Percentiles rank a stretch among this genome's conserved stretches.
Conservation (phyloP, 2,329 filamentous ascomycete genomes). For the Fonsecaea nubica region DNA sequence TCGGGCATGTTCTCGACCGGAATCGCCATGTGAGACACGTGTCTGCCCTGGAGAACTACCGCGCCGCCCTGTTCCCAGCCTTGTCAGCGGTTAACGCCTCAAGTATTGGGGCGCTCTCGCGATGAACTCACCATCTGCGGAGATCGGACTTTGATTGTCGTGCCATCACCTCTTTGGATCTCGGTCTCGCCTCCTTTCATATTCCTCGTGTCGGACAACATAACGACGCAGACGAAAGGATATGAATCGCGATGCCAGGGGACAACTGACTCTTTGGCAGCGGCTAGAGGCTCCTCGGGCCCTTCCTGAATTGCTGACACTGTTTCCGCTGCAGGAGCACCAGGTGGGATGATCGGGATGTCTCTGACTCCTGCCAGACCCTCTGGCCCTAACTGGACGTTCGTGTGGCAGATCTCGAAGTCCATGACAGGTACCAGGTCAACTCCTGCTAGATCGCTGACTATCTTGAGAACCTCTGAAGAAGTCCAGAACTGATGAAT, state of each 20-base stretch:
- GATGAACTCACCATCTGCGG: conserved; percentile 48
- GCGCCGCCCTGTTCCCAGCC: conserved; percentile 59
- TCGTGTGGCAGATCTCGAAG: conserved; percentile 65
- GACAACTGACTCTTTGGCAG: conserved; percentile 45
- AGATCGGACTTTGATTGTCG: conserved; percentile 52
- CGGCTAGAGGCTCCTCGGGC: conserved; percentile 7
- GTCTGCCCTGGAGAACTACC: conserved; percentile 69
- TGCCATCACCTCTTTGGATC: conserved; percentile 59
- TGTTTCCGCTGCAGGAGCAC: conserved; percentile 16
- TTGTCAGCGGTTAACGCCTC: neutral
- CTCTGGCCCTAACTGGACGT: conserved; percentile 53
- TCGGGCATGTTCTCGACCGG: conserved; percentile 64
- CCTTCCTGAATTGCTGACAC: neutral
- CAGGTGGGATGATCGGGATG: conserved; percentile 31
- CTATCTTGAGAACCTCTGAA: conserved; percentile 59
- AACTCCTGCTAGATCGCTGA: conserved; percentile 63
- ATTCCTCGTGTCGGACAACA: conserved; percentile 50
- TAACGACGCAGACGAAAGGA: conserved; percentile 37
- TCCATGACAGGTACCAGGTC: conserved; percentile 63
- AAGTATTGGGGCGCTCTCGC: neutral
- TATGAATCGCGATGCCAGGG: conserved; percentile 55
- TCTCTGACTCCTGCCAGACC: conserved; percentile 22
- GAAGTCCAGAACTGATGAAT: conserved; percentile 64
- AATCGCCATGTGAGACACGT: conserved; percentile 69
- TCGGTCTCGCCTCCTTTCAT: conserved; percentile 65